Evolutionary conservation across 176 grass and related monocot genomes (phyloP).

Genomic region (Musa beccarii): DNA sequence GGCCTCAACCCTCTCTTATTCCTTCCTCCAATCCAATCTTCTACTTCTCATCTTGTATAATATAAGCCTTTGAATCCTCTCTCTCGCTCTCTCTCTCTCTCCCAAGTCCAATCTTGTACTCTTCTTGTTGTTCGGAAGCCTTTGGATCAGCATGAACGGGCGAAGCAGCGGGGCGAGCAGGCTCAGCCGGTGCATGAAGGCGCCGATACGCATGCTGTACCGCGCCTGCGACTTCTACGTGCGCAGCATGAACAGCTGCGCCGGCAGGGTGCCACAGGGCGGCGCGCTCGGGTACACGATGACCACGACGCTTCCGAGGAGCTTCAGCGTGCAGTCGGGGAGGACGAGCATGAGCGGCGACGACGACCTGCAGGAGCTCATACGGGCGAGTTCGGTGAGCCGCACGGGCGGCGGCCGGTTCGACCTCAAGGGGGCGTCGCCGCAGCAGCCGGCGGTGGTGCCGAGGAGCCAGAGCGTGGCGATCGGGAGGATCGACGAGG

Average conservation of each 20-base stretch:
- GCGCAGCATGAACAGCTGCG: slow-evolving; percentile 40
- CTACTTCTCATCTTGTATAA: too few relatives aligned
- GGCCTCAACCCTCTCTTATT: too few relatives aligned
- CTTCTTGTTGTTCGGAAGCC: too few relatives aligned
- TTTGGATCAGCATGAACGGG: neutral
- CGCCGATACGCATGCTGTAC: slow-evolving; percentile 36
- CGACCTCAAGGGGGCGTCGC: neutral
- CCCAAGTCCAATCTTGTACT: too few relatives aligned
- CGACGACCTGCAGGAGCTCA: slow-evolving; percentile 28
- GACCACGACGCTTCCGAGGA: too few relatives aligned
- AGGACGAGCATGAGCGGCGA: slow-evolving; percentile 6
- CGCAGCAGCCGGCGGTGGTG: neutral
- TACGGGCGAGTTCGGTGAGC: slow-evolving; percentile 14
- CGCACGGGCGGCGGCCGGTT: neutral
- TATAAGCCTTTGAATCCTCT: too few relatives aligned
- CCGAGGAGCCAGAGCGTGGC: slow-evolving; percentile 31
- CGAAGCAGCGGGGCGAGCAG: neutral
- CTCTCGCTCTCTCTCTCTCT: too few relatives aligned
- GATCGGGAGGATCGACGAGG: slow-evolving; percentile 36
- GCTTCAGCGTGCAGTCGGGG: neutral
- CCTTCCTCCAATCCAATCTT: too few relatives aligned
- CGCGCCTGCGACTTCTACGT: slow-evolving; percentile 58
- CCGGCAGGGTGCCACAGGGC: slow-evolving; percentile 6
- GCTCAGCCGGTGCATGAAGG: slow-evolving; percentile 30
- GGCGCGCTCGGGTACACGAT: neutral